Base-by-base conservation (phyloP, 2,329 filamentous ascomycete genomes). In the Pseudonectria buxi region DNA sequence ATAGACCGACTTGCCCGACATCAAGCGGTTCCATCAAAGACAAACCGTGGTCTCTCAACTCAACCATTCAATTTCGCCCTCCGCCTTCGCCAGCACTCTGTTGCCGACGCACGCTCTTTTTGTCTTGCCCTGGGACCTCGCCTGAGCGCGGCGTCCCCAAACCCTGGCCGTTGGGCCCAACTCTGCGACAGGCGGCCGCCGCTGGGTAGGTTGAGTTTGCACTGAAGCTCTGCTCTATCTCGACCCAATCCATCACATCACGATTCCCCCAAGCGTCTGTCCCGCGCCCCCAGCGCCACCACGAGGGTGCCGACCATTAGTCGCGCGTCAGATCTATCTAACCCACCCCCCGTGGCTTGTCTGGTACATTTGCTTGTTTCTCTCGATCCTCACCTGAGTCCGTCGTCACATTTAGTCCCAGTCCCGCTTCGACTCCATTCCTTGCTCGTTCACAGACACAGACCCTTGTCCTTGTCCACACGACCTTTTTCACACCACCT, bases 241-340 rank as follows among this genome's bases (percentile, higher is more conserved):
- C 28, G 7, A 30, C 38, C 39, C 41, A 44, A 40, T 38, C 39
- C 37, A 33, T 36, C 42, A 46, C 46, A 36, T 39, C 36, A 42
- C 37, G 39, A 38, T 33, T 27, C 41, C 36, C 38, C 31, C 39
- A 46, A 45, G 43, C 50, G 30, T 49, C 40, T 48, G 46, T 54
- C 50, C 50, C 50, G 51, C 47, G n/a, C n/a, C n/a, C 43, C 47
- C 46, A 51, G 49, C 55, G 54, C 56, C 56, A 59, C 56, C 56
- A 58, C 56, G 56, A 56, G 53, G 55, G 49, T 37, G 43, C 43
- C 43, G 50, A 30, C 35, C 47, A 32, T 30, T 46, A 47, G 53
- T 55, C 54, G 47, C 47, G 47, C 45, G 39, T 54, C 53, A 59
- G 56, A 59, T 59, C 56, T 59, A 59, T 59, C 56, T 59, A 46